Base-by-base conservation (phyloP, 129 eudicot species). In the Escallonia rubra region DNA sequence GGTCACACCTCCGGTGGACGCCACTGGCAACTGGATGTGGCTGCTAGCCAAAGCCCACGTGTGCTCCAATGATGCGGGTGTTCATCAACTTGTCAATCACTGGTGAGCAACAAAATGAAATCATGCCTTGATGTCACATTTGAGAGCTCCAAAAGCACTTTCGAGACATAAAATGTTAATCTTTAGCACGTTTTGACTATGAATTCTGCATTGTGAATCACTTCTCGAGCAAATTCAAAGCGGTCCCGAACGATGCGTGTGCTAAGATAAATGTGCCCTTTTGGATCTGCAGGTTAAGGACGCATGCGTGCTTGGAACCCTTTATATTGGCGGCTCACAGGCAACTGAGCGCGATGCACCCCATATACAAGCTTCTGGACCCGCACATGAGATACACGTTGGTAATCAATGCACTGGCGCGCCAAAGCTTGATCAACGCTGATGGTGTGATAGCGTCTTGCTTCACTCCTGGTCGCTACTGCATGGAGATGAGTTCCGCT, bases 381-480 rank as follows among this genome's bases (percentile, higher is more conserved):
- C 99, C 99, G 2, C 99, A 93, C 80, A 93, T 93, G 99, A 84
- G 99, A 61, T 93, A 93, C 61, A 93, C 99, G 1, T 54, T 93
- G 10, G 95, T 86, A 80, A 89, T 93, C 69, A 93, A 93, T 59
- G 88, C 78, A 5, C 73, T 93, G 67, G 99, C 99, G 69, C 88
- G 96, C 40, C 96, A 93, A 64, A 78, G 68, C 70, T 69, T 93
- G 82, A 86, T 93, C 48, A 84, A 76, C 38, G 95, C 86, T 2
- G 98, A 86, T 74, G 98, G 98, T 4, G 95, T 93, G 3, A 85
- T 93, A 5, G 98, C 89, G 73, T 38, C 77, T 42, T 82, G 92
- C 81, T 93, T 93, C 80, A 93, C 96, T 47, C 98, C 98, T 14
- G 98, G 96, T 42, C 88, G 90, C 41, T 93, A 89, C 49, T 67